Conservation (phyloP, 148 eudicot species). For the Agrostemma githago region DNA sequence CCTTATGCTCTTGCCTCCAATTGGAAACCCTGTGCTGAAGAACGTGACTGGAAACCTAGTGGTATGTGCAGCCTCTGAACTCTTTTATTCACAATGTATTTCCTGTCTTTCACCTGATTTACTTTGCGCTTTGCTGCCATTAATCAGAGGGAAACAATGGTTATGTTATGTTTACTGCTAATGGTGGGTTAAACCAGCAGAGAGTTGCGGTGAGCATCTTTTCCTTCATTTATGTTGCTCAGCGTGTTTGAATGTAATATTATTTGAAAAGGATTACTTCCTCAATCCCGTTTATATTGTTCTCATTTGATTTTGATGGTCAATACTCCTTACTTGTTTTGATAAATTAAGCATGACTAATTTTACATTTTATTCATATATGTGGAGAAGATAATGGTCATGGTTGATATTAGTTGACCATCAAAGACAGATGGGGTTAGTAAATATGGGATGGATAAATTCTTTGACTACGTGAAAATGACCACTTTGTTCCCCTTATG, state of each 20-base stretch:
- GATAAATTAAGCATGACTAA: background rate
- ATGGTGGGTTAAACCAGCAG: slow-evolving; percentile 99
- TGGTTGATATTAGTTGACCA: background rate
- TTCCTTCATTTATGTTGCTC: slow-evolving; percentile 3
- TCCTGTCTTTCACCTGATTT: background rate
- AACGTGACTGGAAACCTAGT: slow-evolving; percentile 75
- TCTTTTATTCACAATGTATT: background rate
- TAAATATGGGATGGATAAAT: background rate
- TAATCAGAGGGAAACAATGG: slow-evolving; percentile 80
- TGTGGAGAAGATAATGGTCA: background rate
- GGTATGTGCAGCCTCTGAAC: slow-evolving; percentile 41
- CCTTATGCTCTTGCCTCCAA: slow-evolving; percentile 70
- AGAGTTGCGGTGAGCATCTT: slow-evolving; percentile 82
- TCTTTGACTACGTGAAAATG: too few species aligned
- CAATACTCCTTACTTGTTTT: background rate
- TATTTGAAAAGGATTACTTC: background rate
- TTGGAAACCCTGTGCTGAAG: slow-evolving; percentile 91
- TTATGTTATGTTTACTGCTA: slow-evolving; percentile 82
- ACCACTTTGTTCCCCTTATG: background rate
- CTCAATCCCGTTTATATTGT: background rate
- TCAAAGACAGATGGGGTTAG: background rate
- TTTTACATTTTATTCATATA: background rate
- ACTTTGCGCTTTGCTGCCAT: slow-evolving; percentile 12
- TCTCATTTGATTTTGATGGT: background rate
- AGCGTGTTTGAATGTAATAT: background rate